Evolutionary conservation across 1,284 basidiomycete species (phyloP).

Genomic region (Moniliella sp.): DNA sequence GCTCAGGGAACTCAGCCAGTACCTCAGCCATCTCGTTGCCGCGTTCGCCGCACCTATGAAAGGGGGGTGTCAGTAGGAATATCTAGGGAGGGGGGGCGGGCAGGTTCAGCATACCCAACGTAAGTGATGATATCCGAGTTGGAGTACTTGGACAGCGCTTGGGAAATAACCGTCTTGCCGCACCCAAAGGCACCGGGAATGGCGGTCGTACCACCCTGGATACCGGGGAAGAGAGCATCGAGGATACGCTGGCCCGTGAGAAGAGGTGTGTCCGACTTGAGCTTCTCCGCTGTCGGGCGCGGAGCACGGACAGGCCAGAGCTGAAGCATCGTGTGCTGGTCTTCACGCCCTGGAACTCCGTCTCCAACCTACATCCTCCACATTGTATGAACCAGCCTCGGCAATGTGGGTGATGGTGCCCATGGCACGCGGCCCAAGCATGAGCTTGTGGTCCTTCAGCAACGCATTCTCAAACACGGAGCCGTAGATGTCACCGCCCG

Average conservation of each 20-base stretch:
- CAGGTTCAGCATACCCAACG: slow-evolving; percentile 54
- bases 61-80: too few species aligned
- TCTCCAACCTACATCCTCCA: slow-evolving; percentile 88
- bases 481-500: slow-evolving; percentile 89
- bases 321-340: slow-evolving; percentile 93
- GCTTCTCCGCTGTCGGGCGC: slow-evolving; percentile 77
- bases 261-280: slow-evolving; percentile 72
- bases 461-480: slow-evolving; percentile 90
- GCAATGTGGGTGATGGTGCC: slow-evolving; percentile 84
- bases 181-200: slow-evolving; percentile 98
- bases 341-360: slow-evolving; percentile 86
- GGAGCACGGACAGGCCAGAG: slow-evolving; percentile 96
- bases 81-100: too few species aligned
- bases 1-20: slow-evolving; percentile 77
- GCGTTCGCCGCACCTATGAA: slow-evolving; percentile 26
- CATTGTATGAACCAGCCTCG: slow-evolving; percentile 77
- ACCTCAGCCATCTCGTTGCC: slow-evolving; percentile 86
- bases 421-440: slow-evolving; percentile 75
- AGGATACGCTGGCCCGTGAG: slow-evolving; percentile 90
- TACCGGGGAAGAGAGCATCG: slow-evolving; percentile 92
- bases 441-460: slow-evolving; percentile 86
- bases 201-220: slow-evolving; percentile 94
- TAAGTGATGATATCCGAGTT: slow-evolving; percentile 99
- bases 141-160: slow-evolving; percentile 86
- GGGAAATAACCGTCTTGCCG: slow-evolving; percentile 35